Conservation (phyloP, 2,329 filamentous ascomycete species). For the Paraconiothyrium sp. region DNA sequence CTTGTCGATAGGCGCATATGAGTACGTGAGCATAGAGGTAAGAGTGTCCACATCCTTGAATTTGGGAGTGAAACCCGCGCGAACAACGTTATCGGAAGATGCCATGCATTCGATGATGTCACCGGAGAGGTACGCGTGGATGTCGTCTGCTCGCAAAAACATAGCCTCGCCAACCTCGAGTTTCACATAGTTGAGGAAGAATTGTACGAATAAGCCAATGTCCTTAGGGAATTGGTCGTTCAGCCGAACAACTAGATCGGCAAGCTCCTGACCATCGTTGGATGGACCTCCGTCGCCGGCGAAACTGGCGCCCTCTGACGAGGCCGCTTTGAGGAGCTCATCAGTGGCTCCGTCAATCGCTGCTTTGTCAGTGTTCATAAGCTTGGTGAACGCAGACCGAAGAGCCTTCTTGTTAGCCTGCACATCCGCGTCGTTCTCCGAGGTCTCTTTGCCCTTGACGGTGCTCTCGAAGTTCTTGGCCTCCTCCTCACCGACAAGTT, state of each 20-base stretch:
- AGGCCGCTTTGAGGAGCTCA: constrained; percentile 75
- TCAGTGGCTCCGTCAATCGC: constrained; percentile 72
- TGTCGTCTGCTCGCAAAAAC: constrained; percentile 95
- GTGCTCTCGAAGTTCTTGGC: constrained; percentile 57
- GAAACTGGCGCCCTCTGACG: constrained; percentile 75
- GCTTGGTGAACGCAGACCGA: constrained; percentile 75
- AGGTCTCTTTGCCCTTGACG: constrained; percentile 63
- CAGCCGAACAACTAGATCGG: constrained; percentile 79
- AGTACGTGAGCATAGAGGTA: constrained; percentile 92
- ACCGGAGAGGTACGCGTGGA: constrained; percentile 91
- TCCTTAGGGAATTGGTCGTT: constrained; percentile 85
- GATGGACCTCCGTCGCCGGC: constrained; percentile 76
- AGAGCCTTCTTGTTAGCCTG: constrained; percentile 78
- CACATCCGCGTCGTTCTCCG: constrained; percentile 55
- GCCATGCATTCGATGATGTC: constrained; percentile 99
- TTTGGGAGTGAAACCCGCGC: constrained; percentile 96
- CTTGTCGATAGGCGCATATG: constrained; percentile 90
- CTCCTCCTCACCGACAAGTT: constrained; percentile 59
- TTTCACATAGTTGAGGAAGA: constrained; percentile 96
- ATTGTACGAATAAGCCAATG: constrained; percentile 92
- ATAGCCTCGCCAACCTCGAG: constrained; percentile 90
- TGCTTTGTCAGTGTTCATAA: constrained; percentile 81
- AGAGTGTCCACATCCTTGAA: constrained; percentile 96
- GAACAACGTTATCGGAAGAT: constrained; percentile 97
- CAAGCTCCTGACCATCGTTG: constrained; percentile 74